A percentile compares a stretch with the other conserved stretches of the same genome.
These are phyloP conservation scores for Truncatella angustata DNA, from an alignment of 2,329 filamentous ascomycete species.

Conservation along the genomic window DNA sequence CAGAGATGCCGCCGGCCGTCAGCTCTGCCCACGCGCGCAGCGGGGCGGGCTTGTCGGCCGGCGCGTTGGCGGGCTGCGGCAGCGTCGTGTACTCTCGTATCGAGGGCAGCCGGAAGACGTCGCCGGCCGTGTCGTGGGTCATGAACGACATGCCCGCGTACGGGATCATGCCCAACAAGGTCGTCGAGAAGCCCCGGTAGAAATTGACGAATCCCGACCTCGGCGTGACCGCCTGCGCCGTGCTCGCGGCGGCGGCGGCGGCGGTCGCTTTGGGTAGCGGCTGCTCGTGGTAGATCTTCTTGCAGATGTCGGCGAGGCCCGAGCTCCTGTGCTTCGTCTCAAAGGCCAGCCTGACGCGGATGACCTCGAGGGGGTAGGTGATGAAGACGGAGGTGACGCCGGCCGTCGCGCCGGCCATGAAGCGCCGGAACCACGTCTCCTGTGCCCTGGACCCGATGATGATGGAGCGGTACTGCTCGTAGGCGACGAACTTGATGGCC, in stretches of 20 bases:
- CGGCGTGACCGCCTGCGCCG: conserved; percentile 53
- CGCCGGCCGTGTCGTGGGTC: conserved; percentile 86
- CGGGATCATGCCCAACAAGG: conserved; percentile 89
- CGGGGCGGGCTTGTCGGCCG: conserved; percentile 63
- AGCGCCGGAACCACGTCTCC: conserved; percentile 77
- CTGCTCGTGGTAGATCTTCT: conserved; percentile 81
- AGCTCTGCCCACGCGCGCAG: conserved; percentile 87
- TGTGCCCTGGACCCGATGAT: conserved; percentile 70
- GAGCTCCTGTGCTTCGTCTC: conserved; percentile 80
- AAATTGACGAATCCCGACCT: conserved; percentile 79
- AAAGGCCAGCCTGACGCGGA: conserved; percentile 89
- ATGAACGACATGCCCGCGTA: conserved; percentile 96
- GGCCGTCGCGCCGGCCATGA: conserved; percentile 70
- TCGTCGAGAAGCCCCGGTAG: conserved; percentile 90
- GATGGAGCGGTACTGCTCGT: conserved; percentile 86
- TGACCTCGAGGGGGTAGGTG: conserved; percentile 92
- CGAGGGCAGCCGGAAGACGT: conserved; percentile 69
- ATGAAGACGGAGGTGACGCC: conserved; percentile 92
- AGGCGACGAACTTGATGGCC: conserved; percentile 95
- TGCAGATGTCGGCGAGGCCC: conserved; percentile 73
- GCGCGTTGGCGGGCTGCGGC: conserved; percentile 54
- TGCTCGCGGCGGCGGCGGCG: conserved; percentile 39
- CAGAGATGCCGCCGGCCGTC: conserved; percentile 78
- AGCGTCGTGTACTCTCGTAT: conserved; percentile 75
- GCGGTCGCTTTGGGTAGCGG: conserved; percentile 37